Evolutionary conservation across 2,329 filamentous ascomycete species (phyloP), one percentile per base, ranked within the genome.

Genomic region (Nemania abortiva): DNA sequence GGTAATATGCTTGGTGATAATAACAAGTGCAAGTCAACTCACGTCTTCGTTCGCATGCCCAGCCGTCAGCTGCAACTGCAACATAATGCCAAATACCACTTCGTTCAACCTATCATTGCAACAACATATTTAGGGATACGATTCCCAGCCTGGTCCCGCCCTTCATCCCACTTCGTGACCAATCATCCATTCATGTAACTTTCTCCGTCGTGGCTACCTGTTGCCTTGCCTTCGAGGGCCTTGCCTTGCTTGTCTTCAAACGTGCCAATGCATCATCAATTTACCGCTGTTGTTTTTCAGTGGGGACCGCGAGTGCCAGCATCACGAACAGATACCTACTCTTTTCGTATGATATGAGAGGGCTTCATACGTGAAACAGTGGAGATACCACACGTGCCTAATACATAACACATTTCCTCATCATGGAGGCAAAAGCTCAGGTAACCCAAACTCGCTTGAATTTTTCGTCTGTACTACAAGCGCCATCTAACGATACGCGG

Each of bases 371-470:
- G 29, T 31, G 22, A 27, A 39, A 13, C 18, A 34, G 57, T 29
- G 15, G 31, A 20, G 50, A 47, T 31, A 39, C 29, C 13, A 55
- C 31, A 34, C 13, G 37, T 42, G 47, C 29, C 54, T 57, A 31
- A 61, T 31, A 49, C 15, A 62, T 49, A 24, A 34, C 37, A 69
- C 53, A 45, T 20, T 39, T 57, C 52, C 50, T 45, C 61, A 34
- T 18, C 47, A 82, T 86, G 77, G 86, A 87, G 77, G 79, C 86
- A 70, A 81, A 83, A 78, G 82, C 84, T 69, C 82, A 82, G 78
- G 81, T 83, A 76, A 74, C 45, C 55, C 24, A 42, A 47, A 27
- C 34, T 63, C 55, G n/a, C 24, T 24, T 45, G 29, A 39, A n/a
- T n/a, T 27, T 34, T 22, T 56, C 49, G 15, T 34, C 34, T 55